Conservation (phyloP, 805 yeast genomes). For the Cyberlindnera subsufficiens region DNA sequence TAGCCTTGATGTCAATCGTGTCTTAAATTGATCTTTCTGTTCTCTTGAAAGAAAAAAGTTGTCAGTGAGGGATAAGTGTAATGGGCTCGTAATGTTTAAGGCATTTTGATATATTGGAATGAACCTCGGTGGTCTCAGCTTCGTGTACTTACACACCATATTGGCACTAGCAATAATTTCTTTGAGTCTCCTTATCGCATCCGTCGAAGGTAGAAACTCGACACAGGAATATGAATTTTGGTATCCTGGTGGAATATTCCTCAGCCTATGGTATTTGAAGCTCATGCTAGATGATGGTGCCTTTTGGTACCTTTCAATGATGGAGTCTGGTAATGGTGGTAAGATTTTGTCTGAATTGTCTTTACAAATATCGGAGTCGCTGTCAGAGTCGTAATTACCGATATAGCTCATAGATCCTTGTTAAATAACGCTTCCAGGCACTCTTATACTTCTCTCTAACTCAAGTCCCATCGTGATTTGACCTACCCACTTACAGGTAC, state of each 20-base stretch:
- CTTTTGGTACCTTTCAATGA: slow-evolving; percentile 2
- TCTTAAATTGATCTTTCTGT: slow-evolving; percentile 2
- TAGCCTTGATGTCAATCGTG: not conserved
- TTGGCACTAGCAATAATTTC: slow-evolving; percentile 2
- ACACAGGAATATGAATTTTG: slow-evolving; percentile 6
- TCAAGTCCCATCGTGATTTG: too few relatives aligned
- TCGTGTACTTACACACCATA: slow-evolving; percentile 10
- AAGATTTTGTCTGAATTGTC: not conserved
- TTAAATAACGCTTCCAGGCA: too few relatives aligned
- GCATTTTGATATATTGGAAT: slow-evolving; percentile 5
- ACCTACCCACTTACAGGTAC: too few relatives aligned
- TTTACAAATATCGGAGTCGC: not conserved
- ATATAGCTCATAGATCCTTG: not conserved
- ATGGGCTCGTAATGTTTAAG: slow-evolving; percentile 2
- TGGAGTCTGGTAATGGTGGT: slow-evolving; percentile 11
- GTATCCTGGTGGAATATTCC: slow-evolving; percentile 2
- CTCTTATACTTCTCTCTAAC: too few relatives aligned
- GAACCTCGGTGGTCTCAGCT: slow-evolving; percentile 4
- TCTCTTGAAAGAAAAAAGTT: slow-evolving; percentile 7
- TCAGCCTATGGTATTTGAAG: not conserved
- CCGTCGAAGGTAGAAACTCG: slow-evolving; percentile 4
- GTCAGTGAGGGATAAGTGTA: slow-evolving; percentile 13
- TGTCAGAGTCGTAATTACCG: slow-evolving; percentile 2
- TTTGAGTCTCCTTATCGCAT: not conserved
- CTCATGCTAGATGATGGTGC: slow-evolving; percentile 3